A percentile compares a stretch with the other conserved stretches of the same genome.
Conservation (phyloP, 257 asterid species). For the Striga asiatica region DNA sequence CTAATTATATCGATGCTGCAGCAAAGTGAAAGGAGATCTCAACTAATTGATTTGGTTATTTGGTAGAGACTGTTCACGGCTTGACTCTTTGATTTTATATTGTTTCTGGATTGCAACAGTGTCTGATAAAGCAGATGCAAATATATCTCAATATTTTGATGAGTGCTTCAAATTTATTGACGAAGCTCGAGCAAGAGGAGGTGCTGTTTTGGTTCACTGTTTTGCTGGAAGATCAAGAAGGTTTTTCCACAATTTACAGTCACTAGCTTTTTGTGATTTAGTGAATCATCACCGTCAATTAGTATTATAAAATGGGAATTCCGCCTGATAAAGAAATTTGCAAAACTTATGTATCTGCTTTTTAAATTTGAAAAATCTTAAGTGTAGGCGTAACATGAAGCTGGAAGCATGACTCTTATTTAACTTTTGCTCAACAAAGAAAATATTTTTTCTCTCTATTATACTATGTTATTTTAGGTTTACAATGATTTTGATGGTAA, state of each 20-base stretch:
- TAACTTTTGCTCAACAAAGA: too few species aligned
- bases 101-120: constrained; percentile 40
- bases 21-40: too few species aligned
- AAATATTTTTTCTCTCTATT: too few species aligned
- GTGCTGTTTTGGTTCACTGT: constrained; percentile 80
- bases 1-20: too few species aligned
- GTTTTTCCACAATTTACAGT: constrained; percentile 19
- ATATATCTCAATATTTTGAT: constrained; percentile 42
- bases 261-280: background rate
- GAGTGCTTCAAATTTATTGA: constrained; percentile 78
- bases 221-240: constrained; percentile 84
- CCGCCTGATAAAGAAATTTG: background rate
- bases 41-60: background rate
- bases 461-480: too few species aligned
- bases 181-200: constrained; percentile 55
- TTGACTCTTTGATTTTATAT: background rate
- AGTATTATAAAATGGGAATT: background rate
- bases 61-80: background rate
- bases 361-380: too few species aligned
- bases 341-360: background rate
- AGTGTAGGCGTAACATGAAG: too few species aligned
- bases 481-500: too few species aligned
- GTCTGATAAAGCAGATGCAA: constrained; percentile 42
- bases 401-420: too few species aligned
- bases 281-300: too few species aligned